Conservation (phyloP, 768 basidiomycete genomes). For the Mycena maculata region DNA sequence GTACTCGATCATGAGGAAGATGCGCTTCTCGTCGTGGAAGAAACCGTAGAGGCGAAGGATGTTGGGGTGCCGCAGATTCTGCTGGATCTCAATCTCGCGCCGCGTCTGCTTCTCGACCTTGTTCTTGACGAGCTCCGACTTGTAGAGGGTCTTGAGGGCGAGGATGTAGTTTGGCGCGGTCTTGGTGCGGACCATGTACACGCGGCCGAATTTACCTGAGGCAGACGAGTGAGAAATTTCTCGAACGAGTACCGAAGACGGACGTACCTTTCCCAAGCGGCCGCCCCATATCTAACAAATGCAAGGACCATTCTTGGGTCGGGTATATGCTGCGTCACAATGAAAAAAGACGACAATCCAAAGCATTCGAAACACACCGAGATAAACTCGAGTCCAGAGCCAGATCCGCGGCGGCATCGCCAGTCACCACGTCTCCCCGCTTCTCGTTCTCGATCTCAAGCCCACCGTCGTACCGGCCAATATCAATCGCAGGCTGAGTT, state of each 20-base stretch:
- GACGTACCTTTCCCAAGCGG: conserved; percentile 82
- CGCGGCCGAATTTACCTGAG: conserved; percentile 93
- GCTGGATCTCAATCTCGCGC: conserved; percentile 98
- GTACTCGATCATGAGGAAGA: conserved; percentile 98
- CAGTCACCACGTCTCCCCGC: conserved; percentile 77
- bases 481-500: conserved; percentile 65
- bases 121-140: conserved; percentile 92
- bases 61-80: conserved; percentile 95
- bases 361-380: conserved; percentile 54
- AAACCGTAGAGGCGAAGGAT: conserved; percentile 95
- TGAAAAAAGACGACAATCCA: background rate
- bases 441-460: conserved; percentile 91
- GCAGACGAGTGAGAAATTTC: background rate
- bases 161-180: conserved; percentile 89
- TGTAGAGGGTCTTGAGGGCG: conserved; percentile 96
- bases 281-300: conserved; percentile 92
- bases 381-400: conserved; percentile 88
- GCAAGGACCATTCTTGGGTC: conserved; percentile 87
- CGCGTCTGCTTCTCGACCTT: conserved; percentile 97
- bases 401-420: conserved; percentile 82
- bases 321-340: conserved; percentile 63
- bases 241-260: no score
- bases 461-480: conserved; percentile 96
- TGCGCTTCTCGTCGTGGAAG: conserved; percentile 98
- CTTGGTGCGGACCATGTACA: conserved; percentile 98